A percentile compares a stretch with the other conserved stretches of the same genome.
phyloP scores from a whole-genome alignment of 306 rosid species.

The Styphnolobium japonicum region DNA sequence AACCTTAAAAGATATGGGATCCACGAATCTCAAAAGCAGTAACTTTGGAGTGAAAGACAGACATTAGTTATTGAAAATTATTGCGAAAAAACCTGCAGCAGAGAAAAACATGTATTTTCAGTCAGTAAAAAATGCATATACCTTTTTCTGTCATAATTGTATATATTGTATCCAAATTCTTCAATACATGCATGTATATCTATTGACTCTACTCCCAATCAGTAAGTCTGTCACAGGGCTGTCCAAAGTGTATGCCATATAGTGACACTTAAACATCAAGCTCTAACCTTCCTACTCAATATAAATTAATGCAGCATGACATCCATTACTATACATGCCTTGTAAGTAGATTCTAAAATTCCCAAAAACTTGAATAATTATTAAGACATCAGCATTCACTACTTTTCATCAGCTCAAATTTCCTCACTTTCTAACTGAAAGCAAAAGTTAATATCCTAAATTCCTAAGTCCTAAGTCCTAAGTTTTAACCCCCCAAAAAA shows the following conservation, averaged over 20 bases:
- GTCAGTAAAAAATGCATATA: conserved; percentile 19
- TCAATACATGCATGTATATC: not conserved
- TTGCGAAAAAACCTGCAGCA: conserved; percentile 43
- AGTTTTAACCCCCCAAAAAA: too few relatives aligned
- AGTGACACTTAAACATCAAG: not conserved
- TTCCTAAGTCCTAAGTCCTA: conserved; percentile 4
- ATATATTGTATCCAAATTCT: not conserved
- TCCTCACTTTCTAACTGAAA: conserved; percentile 31
- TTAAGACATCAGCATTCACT: not conserved
- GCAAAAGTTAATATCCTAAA: not conserved
- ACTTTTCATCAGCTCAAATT: conserved; percentile 22
- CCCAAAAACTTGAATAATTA: conserved; percentile 12
- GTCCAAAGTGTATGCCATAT: not conserved
- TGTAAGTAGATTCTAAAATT: not conserved
- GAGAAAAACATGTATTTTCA: conserved; percentile 15
- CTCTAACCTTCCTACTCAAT: conserved; percentile 13
- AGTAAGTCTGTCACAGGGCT: not conserved
- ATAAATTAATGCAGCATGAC: not conserved
- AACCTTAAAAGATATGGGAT: conserved; percentile 28
- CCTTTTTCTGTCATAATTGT: not conserved
- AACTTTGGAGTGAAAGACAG: conserved; percentile 12
- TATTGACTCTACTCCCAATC: not conserved
- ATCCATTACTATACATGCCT: not conserved
- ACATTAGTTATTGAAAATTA: conserved; percentile 1
- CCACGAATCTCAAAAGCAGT: conserved; percentile 30